phyloP scores from a whole-genome alignment of 2,329 filamentous ascomycete genomes.

The Pseudogymnoascus sp. region DNA sequence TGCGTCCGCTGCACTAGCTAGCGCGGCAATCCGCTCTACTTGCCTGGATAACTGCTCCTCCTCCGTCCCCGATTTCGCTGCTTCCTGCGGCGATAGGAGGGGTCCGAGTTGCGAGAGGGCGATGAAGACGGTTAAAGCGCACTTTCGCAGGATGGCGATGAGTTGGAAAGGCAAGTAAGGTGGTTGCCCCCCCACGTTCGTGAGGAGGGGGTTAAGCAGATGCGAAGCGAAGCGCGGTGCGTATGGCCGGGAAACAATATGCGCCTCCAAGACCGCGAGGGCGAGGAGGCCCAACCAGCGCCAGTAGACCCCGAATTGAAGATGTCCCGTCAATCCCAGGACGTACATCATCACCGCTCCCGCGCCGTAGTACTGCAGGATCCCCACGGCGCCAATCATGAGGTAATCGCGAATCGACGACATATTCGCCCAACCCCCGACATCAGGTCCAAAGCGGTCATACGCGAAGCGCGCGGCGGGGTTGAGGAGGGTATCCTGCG shows the following conservation, averaged over 20 bases:
- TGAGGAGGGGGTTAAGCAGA: conserved; percentile 38
- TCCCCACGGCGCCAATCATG: conserved; percentile 52
- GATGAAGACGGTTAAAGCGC: conserved; percentile 72
- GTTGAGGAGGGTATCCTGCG: conserved; percentile 74
- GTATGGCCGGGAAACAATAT: conserved; percentile 46
- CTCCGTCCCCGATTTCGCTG: conserved; percentile 30
- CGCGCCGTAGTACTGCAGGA: conserved; percentile 53
- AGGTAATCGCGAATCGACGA: conserved; percentile 67
- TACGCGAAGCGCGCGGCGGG: conserved; percentile 76
- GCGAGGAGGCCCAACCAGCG: conserved; percentile 50
- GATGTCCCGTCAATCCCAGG: conserved; percentile 56
- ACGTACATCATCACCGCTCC: conserved; percentile 52
- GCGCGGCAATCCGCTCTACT: conserved; percentile 56
- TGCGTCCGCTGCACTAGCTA: conserved; percentile 52
- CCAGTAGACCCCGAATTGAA: conserved; percentile 60
- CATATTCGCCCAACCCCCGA: conserved; percentile 58
- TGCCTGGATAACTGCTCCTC: conserved; percentile 50
- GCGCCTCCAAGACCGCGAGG: conserved; percentile 49
- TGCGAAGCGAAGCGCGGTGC: conserved; percentile 39
- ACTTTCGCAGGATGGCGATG: conserved; percentile 64
- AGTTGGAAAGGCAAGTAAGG: conserved; percentile 81
- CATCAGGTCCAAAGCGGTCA: conserved; percentile 73
- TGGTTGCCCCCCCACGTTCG: conserved; percentile 36
- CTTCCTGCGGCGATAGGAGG: conserved; percentile 37
- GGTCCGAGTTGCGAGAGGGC: conserved; percentile 76